Percentiles rank a stretch among this genome's conserved stretches.
These are phyloP conservation scores for Symbiodinium natans DNA, from an alignment of 73 alveolate genomes.

Conservation along the genomic window DNA sequence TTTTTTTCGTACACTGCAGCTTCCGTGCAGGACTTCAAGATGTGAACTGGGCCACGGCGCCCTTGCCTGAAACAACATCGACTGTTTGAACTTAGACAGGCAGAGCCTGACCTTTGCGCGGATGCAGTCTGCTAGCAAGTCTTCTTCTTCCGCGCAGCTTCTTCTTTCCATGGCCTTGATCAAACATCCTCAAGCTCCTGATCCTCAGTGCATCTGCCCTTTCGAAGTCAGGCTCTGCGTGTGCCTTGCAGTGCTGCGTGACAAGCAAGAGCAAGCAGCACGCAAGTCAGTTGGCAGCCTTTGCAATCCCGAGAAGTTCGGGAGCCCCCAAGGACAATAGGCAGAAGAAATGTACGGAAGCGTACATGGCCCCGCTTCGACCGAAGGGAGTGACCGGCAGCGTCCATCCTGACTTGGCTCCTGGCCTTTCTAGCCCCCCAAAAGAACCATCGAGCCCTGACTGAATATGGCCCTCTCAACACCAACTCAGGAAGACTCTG, in stretches of 20 bases:
- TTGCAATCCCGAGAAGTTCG: slow-evolving; percentile 6
- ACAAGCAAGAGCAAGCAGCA: slow-evolving; percentile 10
- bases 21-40: slow-evolving; percentile 1
- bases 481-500: neutral
- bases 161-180: no score
- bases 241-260: neutral
- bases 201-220: neutral
- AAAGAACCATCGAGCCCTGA: no score
- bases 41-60: neutral
- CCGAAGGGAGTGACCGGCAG: neutral
- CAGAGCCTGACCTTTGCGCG: slow-evolving; percentile 4
- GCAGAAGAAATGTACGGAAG: slow-evolving; percentile 14
- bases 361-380: slow-evolving; percentile 18
- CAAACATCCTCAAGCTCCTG: no score
- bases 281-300: neutral
- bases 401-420: neutral
- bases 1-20: no score
- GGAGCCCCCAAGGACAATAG: neutral
- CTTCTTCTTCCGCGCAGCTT: no score
- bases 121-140: no score
- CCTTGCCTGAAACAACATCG: neutral
- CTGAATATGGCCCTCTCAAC: no score
- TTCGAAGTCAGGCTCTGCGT: slow-evolving; percentile 9
- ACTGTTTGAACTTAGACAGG: slow-evolving; percentile 15
- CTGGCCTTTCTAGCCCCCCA: no score